A percentile compares a stretch with the other conserved stretches of the same genome.
Conservation (phyloP, 2,329 filamentous ascomycete species). For the Fusarium sp. region DNA sequence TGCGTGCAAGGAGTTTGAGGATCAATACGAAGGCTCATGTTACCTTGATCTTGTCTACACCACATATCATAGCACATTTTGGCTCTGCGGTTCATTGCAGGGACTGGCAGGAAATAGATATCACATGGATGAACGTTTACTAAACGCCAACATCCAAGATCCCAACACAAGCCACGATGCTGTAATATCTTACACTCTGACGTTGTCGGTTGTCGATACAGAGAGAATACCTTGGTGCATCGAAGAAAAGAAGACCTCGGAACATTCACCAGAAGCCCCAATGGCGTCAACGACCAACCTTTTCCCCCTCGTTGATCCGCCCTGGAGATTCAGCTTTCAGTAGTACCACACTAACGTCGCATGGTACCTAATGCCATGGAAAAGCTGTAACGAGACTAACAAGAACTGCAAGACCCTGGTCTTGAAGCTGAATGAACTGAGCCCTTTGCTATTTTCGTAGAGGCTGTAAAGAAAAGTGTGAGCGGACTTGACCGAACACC, state of each 20-base stretch:
- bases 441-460: slow-evolving; percentile 20
- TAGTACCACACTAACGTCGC: slow-evolving; percentile 9
- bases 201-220: neutral
- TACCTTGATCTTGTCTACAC: slow-evolving; percentile 1
- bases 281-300: slow-evolving; percentile 27
- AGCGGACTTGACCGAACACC: slow-evolving; percentile 22
- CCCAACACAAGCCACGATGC: slow-evolving; percentile 15
- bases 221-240: neutral
- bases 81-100: neutral
- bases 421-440: neutral
- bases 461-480: slow-evolving; percentile 1
- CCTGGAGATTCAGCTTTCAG: slow-evolving; percentile 2
- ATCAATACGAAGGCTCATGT: slow-evolving; percentile 8
- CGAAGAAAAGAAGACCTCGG: slow-evolving; percentile 10
- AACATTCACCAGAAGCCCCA: slow-evolving; percentile 19
- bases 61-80: neutral
- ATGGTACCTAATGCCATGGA: slow-evolving; percentile 27
- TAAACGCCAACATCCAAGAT: neutral
- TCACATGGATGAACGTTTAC: neutral
- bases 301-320: neutral
- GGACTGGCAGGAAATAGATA: neutral
- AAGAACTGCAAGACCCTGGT: neutral
- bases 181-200: slow-evolving; percentile 9
- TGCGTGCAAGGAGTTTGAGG: slow-evolving; percentile 5
- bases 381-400: slow-evolving; percentile 5